Evolutionary conservation across 441 rosid species (phyloP), one percentile per base, ranked within the genome.

Genomic region (Viola pubescens): DNA sequence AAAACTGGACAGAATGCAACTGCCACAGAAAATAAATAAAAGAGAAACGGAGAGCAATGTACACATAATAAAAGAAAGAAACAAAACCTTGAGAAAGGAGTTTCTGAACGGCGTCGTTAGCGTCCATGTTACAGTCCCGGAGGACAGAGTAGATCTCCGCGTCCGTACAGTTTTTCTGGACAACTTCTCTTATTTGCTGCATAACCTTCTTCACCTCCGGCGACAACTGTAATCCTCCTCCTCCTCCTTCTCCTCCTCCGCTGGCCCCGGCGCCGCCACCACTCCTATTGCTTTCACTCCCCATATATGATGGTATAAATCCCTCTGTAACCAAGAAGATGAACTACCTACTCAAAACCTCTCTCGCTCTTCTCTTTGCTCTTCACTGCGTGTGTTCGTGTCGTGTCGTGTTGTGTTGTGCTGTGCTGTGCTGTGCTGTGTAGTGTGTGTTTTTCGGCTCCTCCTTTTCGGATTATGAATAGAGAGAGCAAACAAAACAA

Each of bases 1-100:
- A 49, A 34, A 49, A 5, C 52, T 34, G 8, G 19, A 49, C 10
- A 49, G 10, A 49, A 49, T 49, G 13, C 52, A 49, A 49, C 52
- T 12, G 14, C 51, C 7, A 14, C 9, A 48, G 13, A 48, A n/a
- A n/a, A 48, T n/a, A 48, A 48, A 9, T 46, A 46, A 46, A 12
- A 9, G n/a, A 46, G n/a, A 46, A 46, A 46, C 37, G 10, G 37
- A 3, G 8, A 50, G 9, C 56, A 50, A 12, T 34, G n/a, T 10
- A 40, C 3, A 5, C 51, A 55, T 14, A 41, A 57, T 50, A 41
- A 52, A 14, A 19, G 12, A 14, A 52, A 50, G 7, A 13, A 4
- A 3, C 46, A 26, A 37, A 55, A 81, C 86, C 95, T 84, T 78
- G 86, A 59, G 78, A 68, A 54, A 84, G 86, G 66, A 87, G 83